Conservation (phyloP, 345 rosid species). For the Citrus maxima region DNA sequence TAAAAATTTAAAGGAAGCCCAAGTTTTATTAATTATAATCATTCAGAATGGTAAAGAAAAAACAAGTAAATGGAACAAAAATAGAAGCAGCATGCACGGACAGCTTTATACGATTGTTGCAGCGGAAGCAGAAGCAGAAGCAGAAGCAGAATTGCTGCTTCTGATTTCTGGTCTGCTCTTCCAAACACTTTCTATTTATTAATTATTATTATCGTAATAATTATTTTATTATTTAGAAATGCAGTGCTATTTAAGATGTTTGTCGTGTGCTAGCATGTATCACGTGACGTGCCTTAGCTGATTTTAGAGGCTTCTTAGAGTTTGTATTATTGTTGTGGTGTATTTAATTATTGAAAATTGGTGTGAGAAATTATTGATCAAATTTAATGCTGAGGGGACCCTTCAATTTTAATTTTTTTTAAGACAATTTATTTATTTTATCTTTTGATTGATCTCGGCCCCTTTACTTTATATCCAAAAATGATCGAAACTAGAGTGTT, state of each 20-base stretch:
- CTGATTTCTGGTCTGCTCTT: neutral
- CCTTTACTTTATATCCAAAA: too few relatives aligned
- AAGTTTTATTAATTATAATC: neutral
- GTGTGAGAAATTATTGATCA: neutral
- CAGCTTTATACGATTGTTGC: slow-evolving; percentile 31
- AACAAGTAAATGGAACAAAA: neutral
- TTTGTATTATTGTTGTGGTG: neutral
- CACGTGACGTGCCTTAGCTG: neutral
- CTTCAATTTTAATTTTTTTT: neutral
- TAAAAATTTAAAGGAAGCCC: neutral
- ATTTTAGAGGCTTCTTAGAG: neutral
- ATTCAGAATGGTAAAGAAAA: neutral
- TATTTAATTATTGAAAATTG: neutral
- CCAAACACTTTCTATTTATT: neutral
- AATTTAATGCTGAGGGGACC: neutral
- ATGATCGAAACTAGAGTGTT: too few relatives aligned
- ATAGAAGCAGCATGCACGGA: neutral
- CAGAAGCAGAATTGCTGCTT: neutral
- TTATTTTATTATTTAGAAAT: neutral
- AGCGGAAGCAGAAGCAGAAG: neutral
- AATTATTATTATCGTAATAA: neutral
- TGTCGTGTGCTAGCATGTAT: neutral
- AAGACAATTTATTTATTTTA: neutral
- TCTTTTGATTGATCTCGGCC: too few relatives aligned
- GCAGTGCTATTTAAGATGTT: neutral